phyloP scores from a whole-genome alignment of 768 basidiomycete species.

The Termitomyces eurrhizus region DNA sequence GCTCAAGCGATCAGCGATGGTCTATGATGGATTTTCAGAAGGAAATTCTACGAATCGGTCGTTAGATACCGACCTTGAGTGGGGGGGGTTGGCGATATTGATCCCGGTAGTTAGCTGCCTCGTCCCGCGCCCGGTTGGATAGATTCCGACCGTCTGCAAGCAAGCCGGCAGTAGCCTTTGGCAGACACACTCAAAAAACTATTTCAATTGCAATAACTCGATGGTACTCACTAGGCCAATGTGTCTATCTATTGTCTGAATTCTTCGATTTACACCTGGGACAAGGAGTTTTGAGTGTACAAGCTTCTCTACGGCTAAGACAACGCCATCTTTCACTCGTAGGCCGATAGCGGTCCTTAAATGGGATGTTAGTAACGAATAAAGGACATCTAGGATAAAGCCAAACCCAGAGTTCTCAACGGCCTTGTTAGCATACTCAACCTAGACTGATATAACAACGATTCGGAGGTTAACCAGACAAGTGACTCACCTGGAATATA shows the following conservation, averaged over 20 bases:
- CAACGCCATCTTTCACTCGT: slow-evolving; percentile 89
- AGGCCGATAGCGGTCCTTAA: slow-evolving; percentile 92
- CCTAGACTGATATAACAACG: slow-evolving; percentile 39
- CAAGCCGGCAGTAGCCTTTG: slow-evolving; percentile 87
- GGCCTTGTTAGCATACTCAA: slow-evolving; percentile 98
- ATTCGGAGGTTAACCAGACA: neutral
- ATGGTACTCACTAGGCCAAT: slow-evolving; percentile 72
- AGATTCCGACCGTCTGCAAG: slow-evolving; percentile 92
- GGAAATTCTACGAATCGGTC: neutral
- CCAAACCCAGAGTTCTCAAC: slow-evolving; percentile 96
- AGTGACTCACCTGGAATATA: slow-evolving; percentile 80
- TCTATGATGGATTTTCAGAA: slow-evolving; percentile 18
- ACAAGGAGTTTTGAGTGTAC: slow-evolving; percentile 95
- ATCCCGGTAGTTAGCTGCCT: slow-evolving; percentile 72
- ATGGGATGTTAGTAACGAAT: neutral
- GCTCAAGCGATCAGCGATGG: slow-evolving; percentile 68
- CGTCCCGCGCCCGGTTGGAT: slow-evolving; percentile 79
- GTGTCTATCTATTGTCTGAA: slow-evolving; percentile 90
- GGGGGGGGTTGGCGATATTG: slow-evolving; percentile 70
- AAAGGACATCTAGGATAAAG: neutral
- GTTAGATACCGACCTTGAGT: slow-evolving; percentile 55
- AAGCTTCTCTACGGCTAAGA: slow-evolving; percentile 97
- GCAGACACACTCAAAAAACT: neutral
- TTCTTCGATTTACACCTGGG: slow-evolving; percentile 88
- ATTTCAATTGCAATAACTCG: neutral